Percentiles rank a stretch among this genome's conserved stretches.
phyloP scores from a whole-genome alignment of 140 eudicot species.

The Cichorium intybus region DNA sequence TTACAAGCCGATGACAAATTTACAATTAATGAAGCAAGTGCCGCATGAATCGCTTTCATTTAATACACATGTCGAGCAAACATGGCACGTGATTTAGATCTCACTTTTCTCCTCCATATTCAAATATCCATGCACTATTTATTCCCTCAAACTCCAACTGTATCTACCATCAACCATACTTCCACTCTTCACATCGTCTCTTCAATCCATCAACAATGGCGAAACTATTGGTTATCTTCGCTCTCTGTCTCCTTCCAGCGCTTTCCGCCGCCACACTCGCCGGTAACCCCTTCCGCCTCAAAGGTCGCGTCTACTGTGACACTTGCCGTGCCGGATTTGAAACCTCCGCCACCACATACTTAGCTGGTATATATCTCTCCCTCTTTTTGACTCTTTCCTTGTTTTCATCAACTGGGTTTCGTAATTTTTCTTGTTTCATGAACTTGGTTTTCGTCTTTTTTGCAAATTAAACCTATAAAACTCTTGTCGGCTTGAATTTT shows the following conservation, averaged over 20 bases:
- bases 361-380: constrained; percentile 39
- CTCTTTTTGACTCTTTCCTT: background rate
- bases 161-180: background rate
- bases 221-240: constrained; percentile 27
- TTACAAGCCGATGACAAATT: background rate
- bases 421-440: background rate
- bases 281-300: constrained; percentile 31
- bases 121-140: constrained; percentile 13
- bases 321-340: constrained; percentile 81
- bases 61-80: constrained; percentile 5
- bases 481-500: background rate
- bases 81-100: constrained; percentile 45
- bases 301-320: constrained; percentile 66
- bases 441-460: background rate
- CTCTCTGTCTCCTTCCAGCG: constrained; percentile 40
- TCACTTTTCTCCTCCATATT: constrained; percentile 13
- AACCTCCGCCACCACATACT: constrained; percentile 41
- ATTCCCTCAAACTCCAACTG: constrained; percentile 6
- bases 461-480: background rate
- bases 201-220: constrained; percentile 30
- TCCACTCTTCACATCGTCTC: background rate
- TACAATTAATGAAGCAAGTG: constrained; percentile 15
- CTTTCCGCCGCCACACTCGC: constrained; percentile 20
- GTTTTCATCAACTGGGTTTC: background rate
- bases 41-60: constrained; percentile 22